Conservation (phyloP, 352 stramenopile genomes). For the Globisporangium iwayamae region DNA sequence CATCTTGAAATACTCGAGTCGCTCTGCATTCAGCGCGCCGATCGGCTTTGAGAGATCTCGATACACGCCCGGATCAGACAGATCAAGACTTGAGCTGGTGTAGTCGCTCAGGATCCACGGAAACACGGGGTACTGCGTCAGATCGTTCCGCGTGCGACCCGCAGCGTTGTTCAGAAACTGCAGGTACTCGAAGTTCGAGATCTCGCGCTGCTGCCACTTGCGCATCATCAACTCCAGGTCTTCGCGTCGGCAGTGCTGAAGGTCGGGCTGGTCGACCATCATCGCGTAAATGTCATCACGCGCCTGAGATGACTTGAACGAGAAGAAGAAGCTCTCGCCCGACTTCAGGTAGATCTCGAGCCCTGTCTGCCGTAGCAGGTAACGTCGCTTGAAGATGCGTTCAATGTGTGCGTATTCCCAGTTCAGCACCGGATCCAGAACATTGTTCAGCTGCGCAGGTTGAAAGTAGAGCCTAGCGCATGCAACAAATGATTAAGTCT, state of each 20-base stretch:
- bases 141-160: constrained; percentile 84
- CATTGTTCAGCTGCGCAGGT: constrained; percentile 89
- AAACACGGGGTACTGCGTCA: constrained; percentile 97
- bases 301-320: constrained; percentile 38
- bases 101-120: constrained; percentile 96
- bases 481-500: no score
- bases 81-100: constrained; percentile 75
- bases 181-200: constrained; percentile 96
- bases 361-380: constrained; percentile 86
- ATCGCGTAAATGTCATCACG: constrained; percentile 85
- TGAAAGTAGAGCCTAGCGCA: constrained; percentile 84
- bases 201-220: constrained; percentile 78
- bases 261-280: constrained; percentile 71
- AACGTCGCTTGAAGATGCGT: constrained; percentile 82
- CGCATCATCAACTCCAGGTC: constrained; percentile 74
- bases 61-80: constrained; percentile 82
- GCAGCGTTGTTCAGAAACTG: constrained; percentile 88
- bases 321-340: constrained; percentile 81
- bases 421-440: constrained; percentile 83
- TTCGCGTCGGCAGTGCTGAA: constrained; percentile 46
- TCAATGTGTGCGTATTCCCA: constrained; percentile 79
- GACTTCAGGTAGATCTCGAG: constrained; percentile 83
- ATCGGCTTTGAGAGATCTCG: constrained; percentile 96
- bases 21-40: constrained; percentile 88
- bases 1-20: constrained; percentile 85